Percentiles rank a stretch among this genome's conserved stretches.
phyloP scores from a whole-genome alignment of 2,329 filamentous ascomycete genomes.

The Kalaharituber pfeilii region DNA sequence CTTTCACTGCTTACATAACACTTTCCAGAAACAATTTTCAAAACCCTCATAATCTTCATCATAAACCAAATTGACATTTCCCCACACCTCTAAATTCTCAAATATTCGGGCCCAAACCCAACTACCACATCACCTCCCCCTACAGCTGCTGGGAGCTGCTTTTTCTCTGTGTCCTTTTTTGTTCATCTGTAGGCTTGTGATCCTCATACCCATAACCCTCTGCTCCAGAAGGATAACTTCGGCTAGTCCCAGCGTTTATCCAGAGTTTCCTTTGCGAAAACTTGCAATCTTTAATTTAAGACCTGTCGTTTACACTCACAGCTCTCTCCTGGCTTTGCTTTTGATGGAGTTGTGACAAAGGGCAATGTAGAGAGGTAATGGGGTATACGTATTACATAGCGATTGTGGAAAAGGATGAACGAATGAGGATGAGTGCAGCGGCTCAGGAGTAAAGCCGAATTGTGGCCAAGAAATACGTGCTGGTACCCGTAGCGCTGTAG shows the following conservation, averaged over 20 bases:
- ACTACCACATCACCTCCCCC: constrained; percentile 65
- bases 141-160: constrained; percentile 26
- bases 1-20: no score
- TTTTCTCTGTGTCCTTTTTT: no score
- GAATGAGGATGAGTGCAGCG: no score
- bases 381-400: constrained; percentile 59
- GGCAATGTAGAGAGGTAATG: constrained; percentile 49
- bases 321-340: constrained; percentile 67
- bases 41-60: constrained; percentile 79
- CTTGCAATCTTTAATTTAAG: constrained; percentile 59
- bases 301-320: constrained; percentile 74
- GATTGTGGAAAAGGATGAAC: constrained; percentile 54
- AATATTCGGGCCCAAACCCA: constrained; percentile 70
- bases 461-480: no score
- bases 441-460: no score
- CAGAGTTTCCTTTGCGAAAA: constrained; percentile 61
- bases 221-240: constrained; percentile 34
- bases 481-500: no score
- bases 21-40: no score
- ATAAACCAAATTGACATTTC: constrained; percentile 75
- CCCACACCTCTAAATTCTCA: constrained; percentile 71
- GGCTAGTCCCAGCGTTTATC: constrained; percentile 55
- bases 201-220: constrained; percentile 13
- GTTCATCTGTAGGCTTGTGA: constrained; percentile 20
- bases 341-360: constrained; percentile 57